Conservation (phyloP, 2,329 filamentous ascomycete genomes). For the Trichoderma brevicompactum region DNA sequence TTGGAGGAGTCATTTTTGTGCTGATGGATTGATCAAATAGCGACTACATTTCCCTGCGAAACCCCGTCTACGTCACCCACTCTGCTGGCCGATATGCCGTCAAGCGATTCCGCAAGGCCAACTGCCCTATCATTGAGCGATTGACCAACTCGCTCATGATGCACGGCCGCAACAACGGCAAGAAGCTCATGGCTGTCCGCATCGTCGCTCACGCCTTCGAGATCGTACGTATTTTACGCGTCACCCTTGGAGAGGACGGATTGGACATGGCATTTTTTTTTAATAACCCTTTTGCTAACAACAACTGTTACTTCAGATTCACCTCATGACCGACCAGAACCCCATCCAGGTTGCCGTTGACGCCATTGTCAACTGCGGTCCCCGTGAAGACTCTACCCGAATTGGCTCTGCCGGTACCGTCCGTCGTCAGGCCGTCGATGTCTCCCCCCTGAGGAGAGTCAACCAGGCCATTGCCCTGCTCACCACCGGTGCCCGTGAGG, state of each 20-base stretch:
- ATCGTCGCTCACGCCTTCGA: slow-evolving; percentile 99
- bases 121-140: slow-evolving; percentile 99
- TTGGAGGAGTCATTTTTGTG: slow-evolving; percentile 30
- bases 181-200: slow-evolving; percentile 99
- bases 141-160: slow-evolving; percentile 99
- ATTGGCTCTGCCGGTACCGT: slow-evolving; percentile 99
- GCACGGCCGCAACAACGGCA: slow-evolving; percentile 99
- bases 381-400: slow-evolving; percentile 99
- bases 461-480: slow-evolving; percentile 99
- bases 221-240: slow-evolving; percentile 73
- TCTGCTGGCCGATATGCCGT: slow-evolving; percentile 97
- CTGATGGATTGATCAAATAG: slow-evolving; percentile 56
- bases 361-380: slow-evolving; percentile 99
- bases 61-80: slow-evolving; percentile 98
- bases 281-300: slow-evolving; percentile 36
- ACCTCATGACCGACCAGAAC: slow-evolving; percentile 99
- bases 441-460: slow-evolving; percentile 97
- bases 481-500: slow-evolving; percentile 98
- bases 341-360: slow-evolving; percentile 99
- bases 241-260: background rate
- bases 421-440: slow-evolving; percentile 99
- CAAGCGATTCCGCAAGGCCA: slow-evolving; percentile 99
- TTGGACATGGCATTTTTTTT: background rate
- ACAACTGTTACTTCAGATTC: slow-evolving; percentile 65
- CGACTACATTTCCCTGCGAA: slow-evolving; percentile 99